Base-by-base conservation (phyloP, 768 basidiomycete species). In the Hysterangium stoloniferum region DNA sequence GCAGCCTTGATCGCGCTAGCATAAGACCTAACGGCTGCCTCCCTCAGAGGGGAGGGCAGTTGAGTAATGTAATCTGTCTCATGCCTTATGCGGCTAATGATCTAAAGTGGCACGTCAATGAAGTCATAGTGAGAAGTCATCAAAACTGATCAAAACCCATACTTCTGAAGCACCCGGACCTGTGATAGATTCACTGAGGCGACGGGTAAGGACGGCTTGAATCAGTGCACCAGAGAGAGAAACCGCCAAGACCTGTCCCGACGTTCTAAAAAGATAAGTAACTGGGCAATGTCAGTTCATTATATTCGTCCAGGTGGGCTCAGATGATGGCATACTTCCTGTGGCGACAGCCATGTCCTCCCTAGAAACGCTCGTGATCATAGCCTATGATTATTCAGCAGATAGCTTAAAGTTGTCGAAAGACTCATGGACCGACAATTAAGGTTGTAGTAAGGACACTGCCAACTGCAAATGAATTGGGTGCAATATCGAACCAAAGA, bases 171-270 rank as follows among this genome's bases (percentile, higher is more conserved):
- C 77, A 50, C 74, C 77, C 38, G 86, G 81, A 1, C 89, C 94
- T 5, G 73, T 76, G 57, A 99, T 94, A 45, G 82, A 76, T 54
- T 74, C 67, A 51, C 78, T 77, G 48, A 99, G 71, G 60, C 87
- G 79, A 42, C 71, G 65, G 25, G 82, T 68, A 34, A 99, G 73
- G 31, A 95, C 74, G 4, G 78, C 76, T 66, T 99, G 95, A 28
- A 94, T 68, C 24, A 98, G 64, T 0, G 90, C 84, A 19, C 91
- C 88, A 58, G 82, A 83, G 40, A 94, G 70, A 59, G 88, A 87
- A 48, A 99, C 95, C 31, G 95, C 96, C 48, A 97, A 75, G 20
- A 96, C 96, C 71, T 97, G 95, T 2, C 94, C 94, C 15, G 89
- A 86, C 6, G 91, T 93, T 56, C 94, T 74, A 72, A 94, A 95